Evolutionary conservation across 2,329 filamentous ascomycete genomes (phyloP).

Genomic region (Colletotrichum sp.): DNA sequence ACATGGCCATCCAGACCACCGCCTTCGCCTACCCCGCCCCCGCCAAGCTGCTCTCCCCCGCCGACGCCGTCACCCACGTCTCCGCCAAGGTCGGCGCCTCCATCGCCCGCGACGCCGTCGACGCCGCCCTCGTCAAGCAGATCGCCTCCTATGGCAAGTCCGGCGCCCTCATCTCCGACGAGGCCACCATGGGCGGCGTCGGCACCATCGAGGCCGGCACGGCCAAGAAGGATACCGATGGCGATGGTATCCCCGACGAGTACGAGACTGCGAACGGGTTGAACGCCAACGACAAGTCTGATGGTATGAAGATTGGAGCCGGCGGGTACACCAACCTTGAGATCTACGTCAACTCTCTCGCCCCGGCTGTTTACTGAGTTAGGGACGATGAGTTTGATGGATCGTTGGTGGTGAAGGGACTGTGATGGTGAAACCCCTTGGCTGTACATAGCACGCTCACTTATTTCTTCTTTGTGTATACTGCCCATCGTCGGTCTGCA

Average conservation of each 20-base stretch:
- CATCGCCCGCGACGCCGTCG: conserved; percentile 47
- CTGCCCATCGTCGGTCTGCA: neutral
- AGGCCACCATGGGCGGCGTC: conserved; percentile 45
- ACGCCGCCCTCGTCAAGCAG: conserved; percentile 45
- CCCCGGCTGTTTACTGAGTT: conserved; percentile 38
- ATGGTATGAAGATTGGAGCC: conserved; percentile 44
- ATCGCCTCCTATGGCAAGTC: conserved; percentile 48
- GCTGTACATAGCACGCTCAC: neutral
- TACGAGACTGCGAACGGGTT: conserved; percentile 49
- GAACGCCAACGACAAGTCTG: conserved; percentile 39
- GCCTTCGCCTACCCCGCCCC: conserved; percentile 49
- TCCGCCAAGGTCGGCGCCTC: conserved; percentile 46
- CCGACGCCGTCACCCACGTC: conserved; percentile 44
- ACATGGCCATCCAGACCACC: conserved; percentile 44
- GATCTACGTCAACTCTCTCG: conserved; percentile 55
- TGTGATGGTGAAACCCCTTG: neutral
- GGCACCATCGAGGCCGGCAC: conserved; percentile 42
- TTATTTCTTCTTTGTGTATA: neutral
- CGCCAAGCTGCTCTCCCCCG: conserved; percentile 39
- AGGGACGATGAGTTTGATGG: neutral
- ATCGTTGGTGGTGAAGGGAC: neutral
- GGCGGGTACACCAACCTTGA: conserved; percentile 53
- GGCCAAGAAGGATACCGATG: conserved; percentile 47
- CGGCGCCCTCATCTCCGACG: conserved; percentile 50
- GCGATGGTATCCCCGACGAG: conserved; percentile 55